Evolutionary conservation across 768 basidiomycete genomes (phyloP).

Genomic region (Galerina marginata): DNA sequence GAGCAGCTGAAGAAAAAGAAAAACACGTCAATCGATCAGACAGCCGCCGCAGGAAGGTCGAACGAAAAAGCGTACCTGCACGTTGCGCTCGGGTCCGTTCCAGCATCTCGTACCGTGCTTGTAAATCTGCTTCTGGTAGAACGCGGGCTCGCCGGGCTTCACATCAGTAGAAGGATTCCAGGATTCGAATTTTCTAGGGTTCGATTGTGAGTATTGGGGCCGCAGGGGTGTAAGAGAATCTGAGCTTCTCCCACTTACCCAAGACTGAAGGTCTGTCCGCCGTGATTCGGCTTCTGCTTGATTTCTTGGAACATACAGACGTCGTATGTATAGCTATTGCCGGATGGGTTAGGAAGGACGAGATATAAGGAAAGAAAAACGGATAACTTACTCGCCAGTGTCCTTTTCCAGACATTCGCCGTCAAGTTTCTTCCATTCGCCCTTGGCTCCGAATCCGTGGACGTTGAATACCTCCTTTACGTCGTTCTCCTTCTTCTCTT

Average conservation of each 20-base stretch:
- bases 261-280: conserved; percentile 75
- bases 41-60: background rate
- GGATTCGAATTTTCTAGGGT: conserved; percentile 67
- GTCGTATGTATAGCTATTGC: conserved; percentile 86
- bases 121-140: conserved; percentile 85
- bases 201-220: background rate
- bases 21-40: conserved; percentile 8
- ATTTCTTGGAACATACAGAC: conserved; percentile 91
- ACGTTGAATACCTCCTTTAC: conserved; percentile 68
- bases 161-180: conserved; percentile 76
- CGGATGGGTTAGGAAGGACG: background rate
- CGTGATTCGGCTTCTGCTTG: conserved; percentile 85
- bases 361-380: background rate
- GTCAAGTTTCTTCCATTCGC: conserved; percentile 97
- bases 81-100: conserved; percentile 93
- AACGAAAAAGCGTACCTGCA: conserved; percentile 56
- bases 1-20: conserved; percentile 57
- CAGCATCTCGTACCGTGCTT: conserved; percentile 88
- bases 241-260: conserved; percentile 65
- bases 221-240: background rate
- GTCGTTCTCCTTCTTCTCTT: conserved; percentile 59
- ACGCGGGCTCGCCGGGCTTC: conserved; percentile 66
- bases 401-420: conserved; percentile 80
- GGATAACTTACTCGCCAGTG: conserved; percentile 80
- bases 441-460: conserved; percentile 74